Conservation (phyloP, 1,284 basidiomycete genomes). For the Agroathelia rolfsii region DNA sequence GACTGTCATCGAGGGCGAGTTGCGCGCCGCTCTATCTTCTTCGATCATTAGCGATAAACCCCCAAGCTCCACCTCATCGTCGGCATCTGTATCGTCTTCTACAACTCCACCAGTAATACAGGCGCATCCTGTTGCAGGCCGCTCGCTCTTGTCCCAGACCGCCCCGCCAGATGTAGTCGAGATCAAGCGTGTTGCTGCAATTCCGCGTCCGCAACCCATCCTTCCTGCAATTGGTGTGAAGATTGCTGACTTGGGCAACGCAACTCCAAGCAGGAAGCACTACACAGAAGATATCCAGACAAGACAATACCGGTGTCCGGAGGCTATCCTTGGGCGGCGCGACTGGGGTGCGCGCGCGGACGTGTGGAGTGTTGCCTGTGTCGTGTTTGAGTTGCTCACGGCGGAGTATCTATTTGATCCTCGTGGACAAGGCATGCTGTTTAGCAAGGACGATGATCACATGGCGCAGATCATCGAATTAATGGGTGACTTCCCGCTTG, state of each 20-base stretch:
- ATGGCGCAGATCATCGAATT: conserved; percentile 91
- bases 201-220: conserved; percentile 15
- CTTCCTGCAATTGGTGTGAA: conserved; percentile 67
- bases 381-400: conserved; percentile 80
- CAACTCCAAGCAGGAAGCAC: conserved; percentile 73
- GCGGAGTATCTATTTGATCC: conserved; percentile 88
- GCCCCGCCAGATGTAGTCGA: conserved; percentile 27
- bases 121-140: conserved; percentile 22
- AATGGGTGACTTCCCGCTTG: conserved; percentile 60
- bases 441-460: conserved; percentile 91
- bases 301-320: conserved; percentile 84
- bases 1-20: conserved; percentile 20
- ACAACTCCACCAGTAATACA: background rate
- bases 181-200: conserved; percentile 12
- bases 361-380: conserved; percentile 83
- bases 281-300: conserved; percentile 94
- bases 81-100: background rate
- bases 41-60: conserved; percentile 14
- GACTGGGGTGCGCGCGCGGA: conserved; percentile 85
- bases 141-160: conserved; percentile 62
- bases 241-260: conserved; percentile 87
- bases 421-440: conserved; percentile 71
- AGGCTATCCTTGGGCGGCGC: conserved; percentile 78
- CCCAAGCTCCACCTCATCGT: no score
- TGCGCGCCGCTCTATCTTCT: conserved; percentile 22